Evolutionary conservation across 2,329 filamentous ascomycete species (phyloP).

Genomic region (Berkeleyomyces basicola): DNA sequence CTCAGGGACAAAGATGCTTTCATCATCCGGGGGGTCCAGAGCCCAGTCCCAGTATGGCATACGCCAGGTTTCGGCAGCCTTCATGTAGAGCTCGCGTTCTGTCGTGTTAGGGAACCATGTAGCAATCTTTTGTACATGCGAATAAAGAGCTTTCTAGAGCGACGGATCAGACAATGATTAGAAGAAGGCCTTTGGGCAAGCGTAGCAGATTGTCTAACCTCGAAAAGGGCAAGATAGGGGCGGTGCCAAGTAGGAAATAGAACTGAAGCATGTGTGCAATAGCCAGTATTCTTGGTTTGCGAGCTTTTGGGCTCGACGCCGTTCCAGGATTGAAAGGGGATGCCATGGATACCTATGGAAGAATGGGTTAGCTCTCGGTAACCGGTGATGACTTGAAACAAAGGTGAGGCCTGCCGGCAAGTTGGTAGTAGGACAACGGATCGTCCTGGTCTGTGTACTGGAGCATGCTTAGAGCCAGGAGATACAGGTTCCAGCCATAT

Average conservation of each 20-base stretch:
- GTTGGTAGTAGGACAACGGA: slow-evolving; percentile 58
- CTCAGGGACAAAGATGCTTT: slow-evolving; percentile 29
- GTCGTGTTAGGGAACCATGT: slow-evolving; percentile 30
- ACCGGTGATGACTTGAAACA: background rate
- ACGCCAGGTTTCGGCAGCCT: slow-evolving; percentile 34
- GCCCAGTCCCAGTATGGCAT: slow-evolving; percentile 47
- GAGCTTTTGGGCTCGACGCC: slow-evolving; percentile 30
- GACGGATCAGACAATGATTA: background rate
- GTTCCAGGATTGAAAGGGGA: slow-evolving; percentile 43
- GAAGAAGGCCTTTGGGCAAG: background rate
- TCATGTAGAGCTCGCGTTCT: slow-evolving; percentile 31
- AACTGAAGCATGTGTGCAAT: slow-evolving; percentile 60
- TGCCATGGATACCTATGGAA: slow-evolving; percentile 57
- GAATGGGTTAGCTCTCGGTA: background rate
- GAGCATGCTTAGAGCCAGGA: slow-evolving; percentile 58
- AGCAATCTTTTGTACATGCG: slow-evolving; percentile 24
- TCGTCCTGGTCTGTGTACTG: slow-evolving; percentile 47
- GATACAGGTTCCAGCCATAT: slow-evolving; percentile 59
- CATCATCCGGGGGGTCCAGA: slow-evolving; percentile 28
- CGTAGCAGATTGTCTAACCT: slow-evolving; percentile 24
- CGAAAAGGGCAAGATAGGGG: slow-evolving; percentile 51
- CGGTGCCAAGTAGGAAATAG: slow-evolving; percentile 75
- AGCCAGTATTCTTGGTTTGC: slow-evolving; percentile 35
- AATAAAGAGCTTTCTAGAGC: slow-evolving; percentile 14
- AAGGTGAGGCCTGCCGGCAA: slow-evolving; percentile 41